Evolutionary conservation across 1,284 basidiomycete genomes (phyloP).

Genomic region (Leccinum fallax): DNA sequence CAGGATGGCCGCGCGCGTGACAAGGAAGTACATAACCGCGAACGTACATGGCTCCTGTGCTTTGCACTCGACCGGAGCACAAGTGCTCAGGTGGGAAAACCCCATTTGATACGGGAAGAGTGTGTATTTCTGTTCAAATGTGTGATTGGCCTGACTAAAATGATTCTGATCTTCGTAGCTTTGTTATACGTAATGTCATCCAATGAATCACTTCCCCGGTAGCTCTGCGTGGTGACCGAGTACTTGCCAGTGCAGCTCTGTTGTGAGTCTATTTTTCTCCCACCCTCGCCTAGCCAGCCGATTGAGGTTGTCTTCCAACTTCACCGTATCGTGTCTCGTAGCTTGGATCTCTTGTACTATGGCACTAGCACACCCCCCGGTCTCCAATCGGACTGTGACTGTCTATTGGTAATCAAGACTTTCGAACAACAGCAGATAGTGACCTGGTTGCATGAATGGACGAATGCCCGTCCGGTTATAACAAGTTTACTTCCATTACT

Average conservation of each 20-base stretch:
- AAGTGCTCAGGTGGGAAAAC: slow-evolving; percentile 93
- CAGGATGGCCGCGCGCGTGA: slow-evolving; percentile 75
- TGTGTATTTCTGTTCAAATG: slow-evolving; percentile 44
- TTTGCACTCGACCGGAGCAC: slow-evolving; percentile 89
- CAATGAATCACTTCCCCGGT: slow-evolving; percentile 70
- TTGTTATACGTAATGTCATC: slow-evolving; percentile 83
- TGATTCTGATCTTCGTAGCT: slow-evolving; percentile 46
- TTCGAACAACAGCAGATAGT: slow-evolving; percentile 77
- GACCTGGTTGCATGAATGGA: slow-evolving; percentile 71
- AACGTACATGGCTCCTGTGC: slow-evolving; percentile 92
- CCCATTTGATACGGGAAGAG: slow-evolving; percentile 85
- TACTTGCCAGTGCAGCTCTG: slow-evolving; percentile 58
- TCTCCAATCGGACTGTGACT: slow-evolving; percentile 86
- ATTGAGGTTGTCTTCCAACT: slow-evolving; percentile 43
- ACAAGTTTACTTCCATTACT: slow-evolving; percentile 77
- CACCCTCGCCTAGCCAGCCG: background rate
- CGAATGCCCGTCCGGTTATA: slow-evolving; percentile 26
- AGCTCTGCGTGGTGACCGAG: slow-evolving; percentile 63
- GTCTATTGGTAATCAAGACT: slow-evolving; percentile 79
- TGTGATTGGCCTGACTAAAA: background rate
- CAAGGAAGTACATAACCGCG: slow-evolving; percentile 88
- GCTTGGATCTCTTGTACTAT: slow-evolving; percentile 89
- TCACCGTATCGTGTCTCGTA: slow-evolving; percentile 86
- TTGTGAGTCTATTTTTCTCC: slow-evolving; percentile 48
- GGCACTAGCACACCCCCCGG: slow-evolving; percentile 82